phyloP scores from a whole-genome alignment of 441 rosid genomes.

The Erodium texanum region DNA sequence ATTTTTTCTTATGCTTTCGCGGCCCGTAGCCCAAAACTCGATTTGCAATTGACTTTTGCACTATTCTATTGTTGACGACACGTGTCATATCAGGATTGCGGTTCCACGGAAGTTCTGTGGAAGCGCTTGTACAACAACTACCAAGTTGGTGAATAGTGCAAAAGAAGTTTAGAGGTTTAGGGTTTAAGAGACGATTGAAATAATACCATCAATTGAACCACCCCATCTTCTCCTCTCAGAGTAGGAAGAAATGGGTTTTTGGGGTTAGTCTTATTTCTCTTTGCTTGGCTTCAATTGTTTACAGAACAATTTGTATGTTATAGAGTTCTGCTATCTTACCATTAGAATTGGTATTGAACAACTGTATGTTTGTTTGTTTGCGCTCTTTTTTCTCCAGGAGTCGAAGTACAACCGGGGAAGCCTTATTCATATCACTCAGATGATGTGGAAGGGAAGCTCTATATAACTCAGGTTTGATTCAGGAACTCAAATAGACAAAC shows the following conservation, averaged over 20 bases:
- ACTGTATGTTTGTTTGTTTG: not conserved
- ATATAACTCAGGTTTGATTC: slow-evolving; percentile 60
- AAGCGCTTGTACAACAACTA: too few relatives aligned
- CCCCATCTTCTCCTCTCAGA: not conserved
- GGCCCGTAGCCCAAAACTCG: too few relatives aligned
- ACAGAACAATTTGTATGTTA: not conserved
- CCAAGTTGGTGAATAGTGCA: too few relatives aligned
- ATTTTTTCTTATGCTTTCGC: too few relatives aligned
- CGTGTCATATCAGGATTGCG: too few relatives aligned
- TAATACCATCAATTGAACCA: not conserved
- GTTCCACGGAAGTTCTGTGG: too few relatives aligned
- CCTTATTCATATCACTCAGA: slow-evolving; percentile 50
- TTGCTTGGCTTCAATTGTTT: not conserved
- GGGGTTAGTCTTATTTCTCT: not conserved
- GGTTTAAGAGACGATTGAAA: too few relatives aligned
- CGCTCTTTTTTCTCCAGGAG: slow-evolving; percentile 36
- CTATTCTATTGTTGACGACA: too few relatives aligned
- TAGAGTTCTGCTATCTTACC: too few relatives aligned
- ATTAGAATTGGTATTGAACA: too few relatives aligned
- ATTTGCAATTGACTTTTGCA: too few relatives aligned
- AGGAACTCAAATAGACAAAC: slow-evolving; percentile 8
- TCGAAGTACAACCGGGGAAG: slow-evolving; percentile 83
- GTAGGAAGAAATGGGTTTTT: not conserved
- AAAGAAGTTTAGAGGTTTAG: too few relatives aligned
- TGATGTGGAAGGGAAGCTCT: slow-evolving; percentile 55